Conservation (phyloP, 139 green algal species). For the Chlamydomonas schloesseri region DNA sequence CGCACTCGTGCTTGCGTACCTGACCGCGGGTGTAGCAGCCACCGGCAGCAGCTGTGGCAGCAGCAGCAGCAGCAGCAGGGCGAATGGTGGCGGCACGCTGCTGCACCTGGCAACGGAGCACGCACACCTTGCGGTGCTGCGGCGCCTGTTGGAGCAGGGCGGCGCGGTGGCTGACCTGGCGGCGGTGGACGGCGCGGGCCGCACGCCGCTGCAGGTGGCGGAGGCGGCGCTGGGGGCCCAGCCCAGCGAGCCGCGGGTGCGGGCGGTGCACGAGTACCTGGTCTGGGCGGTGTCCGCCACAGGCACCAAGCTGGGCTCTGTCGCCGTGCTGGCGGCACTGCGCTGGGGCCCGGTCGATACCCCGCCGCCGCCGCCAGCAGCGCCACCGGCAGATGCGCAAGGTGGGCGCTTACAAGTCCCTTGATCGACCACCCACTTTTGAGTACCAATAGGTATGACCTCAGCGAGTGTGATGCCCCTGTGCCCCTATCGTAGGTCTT, state of each 20-base stretch:
- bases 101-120: neutral
- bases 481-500: too few species aligned
- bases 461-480: too few species aligned
- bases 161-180: neutral
- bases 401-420: too few species aligned
- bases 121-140: neutral
- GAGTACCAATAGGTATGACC: too few species aligned
- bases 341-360: neutral
- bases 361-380: too few species aligned
- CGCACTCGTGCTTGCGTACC: too few species aligned
- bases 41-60: too few species aligned
- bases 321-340: neutral
- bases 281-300: neutral
- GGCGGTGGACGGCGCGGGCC: neutral
- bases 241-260: neutral
- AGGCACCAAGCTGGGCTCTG: neutral
- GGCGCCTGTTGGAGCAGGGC: conserved; percentile 15
- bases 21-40: too few species aligned
- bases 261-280: too few species aligned
- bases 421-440: too few species aligned
- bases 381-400: too few species aligned
- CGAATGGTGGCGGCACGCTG: neutral
- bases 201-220: conserved; percentile 24
- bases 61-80: too few species aligned
- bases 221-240: neutral